Percentiles rank a stretch among this genome's conserved stretches.
These are phyloP conservation scores for Talaromyces pinophilus DNA, from an alignment of 2,329 filamentous ascomycete genomes.

Conservation along the genomic window DNA sequence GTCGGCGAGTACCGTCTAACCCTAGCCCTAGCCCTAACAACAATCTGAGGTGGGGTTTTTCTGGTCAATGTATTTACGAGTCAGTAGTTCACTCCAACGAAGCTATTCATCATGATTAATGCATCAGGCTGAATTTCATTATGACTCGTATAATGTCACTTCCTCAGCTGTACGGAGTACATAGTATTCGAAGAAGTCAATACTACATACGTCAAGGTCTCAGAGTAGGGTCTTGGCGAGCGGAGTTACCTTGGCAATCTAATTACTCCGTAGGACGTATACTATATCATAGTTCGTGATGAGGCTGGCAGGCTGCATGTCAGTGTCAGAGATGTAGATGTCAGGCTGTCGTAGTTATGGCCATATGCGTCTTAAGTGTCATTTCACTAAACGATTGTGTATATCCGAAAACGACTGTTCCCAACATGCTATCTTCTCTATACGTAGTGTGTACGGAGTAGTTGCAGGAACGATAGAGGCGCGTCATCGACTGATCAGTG, in stretches of 20 bases:
- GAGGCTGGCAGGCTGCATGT: too few species aligned
- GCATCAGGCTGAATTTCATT: background rate
- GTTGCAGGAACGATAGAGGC: background rate
- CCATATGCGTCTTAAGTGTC: background rate
- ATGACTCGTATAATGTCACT: background rate
- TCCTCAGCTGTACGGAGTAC: background rate
- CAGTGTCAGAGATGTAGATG: background rate
- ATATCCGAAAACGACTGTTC: background rate
- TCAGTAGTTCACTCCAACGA: background rate
- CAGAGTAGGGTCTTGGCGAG: background rate
- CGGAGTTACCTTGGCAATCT: background rate
- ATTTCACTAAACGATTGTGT: too few species aligned
- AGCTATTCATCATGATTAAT: background rate
- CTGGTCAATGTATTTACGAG: background rate
- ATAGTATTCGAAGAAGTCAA: background rate
- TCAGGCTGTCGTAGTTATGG: background rate
- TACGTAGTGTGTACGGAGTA: too few species aligned
- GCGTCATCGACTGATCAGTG: background rate
- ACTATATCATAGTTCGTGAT: too few species aligned
- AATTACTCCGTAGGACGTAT: background rate
- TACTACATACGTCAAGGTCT: background rate
- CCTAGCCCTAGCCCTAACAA: background rate
- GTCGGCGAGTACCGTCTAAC: background rate
- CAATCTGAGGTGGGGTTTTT: background rate
- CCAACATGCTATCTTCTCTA: too few species aligned